Conservation (phyloP, 2,329 filamentous ascomycete species). For the Colletotrichum liaoningense region DNA sequence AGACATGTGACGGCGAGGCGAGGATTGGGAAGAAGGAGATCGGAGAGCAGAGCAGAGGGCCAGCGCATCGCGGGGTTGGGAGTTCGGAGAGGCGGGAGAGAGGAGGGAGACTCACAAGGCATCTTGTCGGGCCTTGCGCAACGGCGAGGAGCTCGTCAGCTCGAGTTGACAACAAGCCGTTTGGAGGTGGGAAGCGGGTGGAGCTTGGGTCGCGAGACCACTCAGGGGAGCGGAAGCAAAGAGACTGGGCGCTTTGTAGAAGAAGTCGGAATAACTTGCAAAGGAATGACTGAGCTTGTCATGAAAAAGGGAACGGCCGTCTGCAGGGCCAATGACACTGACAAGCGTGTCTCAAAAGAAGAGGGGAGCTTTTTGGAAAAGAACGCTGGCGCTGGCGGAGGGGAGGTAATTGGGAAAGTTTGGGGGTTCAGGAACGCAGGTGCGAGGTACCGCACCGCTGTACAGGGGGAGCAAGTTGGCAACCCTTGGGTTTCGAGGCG, state of each 20-base stretch:
- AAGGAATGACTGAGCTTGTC: conserved; percentile 38
- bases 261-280: conserved; percentile 36
- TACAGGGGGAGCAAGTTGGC: conserved; percentile 35
- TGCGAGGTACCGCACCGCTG: conserved; percentile 35
- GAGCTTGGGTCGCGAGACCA: conserved; percentile 38
- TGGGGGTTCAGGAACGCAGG: conserved; percentile 36
- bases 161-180: conserved; percentile 31
- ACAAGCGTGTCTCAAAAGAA: conserved; percentile 35
- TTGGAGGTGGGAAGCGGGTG: conserved; percentile 25
- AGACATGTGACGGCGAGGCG: conserved; percentile 29
- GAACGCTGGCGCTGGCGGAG: conserved; percentile 27
- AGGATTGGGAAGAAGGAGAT: conserved; percentile 5
- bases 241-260: conserved; percentile 23
- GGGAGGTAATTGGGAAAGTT: conserved; percentile 36
- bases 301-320: conserved; percentile 35
- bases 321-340: conserved; percentile 34
- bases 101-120: conserved; percentile 38
- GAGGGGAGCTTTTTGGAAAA: conserved; percentile 33
- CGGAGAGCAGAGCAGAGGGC: conserved; percentile 12
- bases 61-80: conserved; percentile 17
- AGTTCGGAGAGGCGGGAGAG: neutral
- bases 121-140: conserved; percentile 39
- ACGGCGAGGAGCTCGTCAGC: conserved; percentile 30
- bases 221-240: conserved; percentile 28
- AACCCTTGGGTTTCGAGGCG: conserved; percentile 37